These are phyloP conservation scores for Jaminaea rosea DNA, from an alignment of 1,284 basidiomycete species.

Conservation along the genomic window DNA sequence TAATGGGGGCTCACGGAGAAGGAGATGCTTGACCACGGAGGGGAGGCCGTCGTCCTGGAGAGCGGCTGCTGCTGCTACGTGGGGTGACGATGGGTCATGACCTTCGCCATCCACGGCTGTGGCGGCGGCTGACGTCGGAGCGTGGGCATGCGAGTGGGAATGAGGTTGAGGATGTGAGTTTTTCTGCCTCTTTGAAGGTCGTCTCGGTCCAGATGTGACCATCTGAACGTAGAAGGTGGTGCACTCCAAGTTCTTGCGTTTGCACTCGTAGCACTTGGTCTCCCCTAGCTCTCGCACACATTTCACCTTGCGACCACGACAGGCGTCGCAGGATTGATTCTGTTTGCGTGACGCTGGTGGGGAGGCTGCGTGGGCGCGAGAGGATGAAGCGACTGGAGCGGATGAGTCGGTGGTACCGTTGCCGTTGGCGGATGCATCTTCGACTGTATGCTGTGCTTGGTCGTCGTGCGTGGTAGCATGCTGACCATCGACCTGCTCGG, in stretches of 20 bases:
- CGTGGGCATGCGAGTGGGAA: no score
- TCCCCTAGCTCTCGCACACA: conserved; percentile 27
- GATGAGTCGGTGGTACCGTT: not conserved
- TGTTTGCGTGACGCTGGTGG: conserved; percentile 27
- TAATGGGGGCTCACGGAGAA: conserved; percentile 1
- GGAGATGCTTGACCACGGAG: conserved; percentile 1
- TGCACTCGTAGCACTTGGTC: conserved; percentile 31
- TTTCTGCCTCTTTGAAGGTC: conserved; percentile 19
- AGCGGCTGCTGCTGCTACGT: not conserved
- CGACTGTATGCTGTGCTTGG: not conserved
- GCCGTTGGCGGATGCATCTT: not conserved
- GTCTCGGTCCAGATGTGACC: conserved; percentile 26
- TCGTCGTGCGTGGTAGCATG: not conserved
- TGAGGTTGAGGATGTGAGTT: no score
- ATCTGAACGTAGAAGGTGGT: conserved; percentile 34
- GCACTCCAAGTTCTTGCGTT: conserved; percentile 33
- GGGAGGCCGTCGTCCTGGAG: not conserved
- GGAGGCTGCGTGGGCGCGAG: not conserved
- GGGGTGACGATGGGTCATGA: not conserved
- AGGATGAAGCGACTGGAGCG: not conserved
- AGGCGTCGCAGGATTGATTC: conserved; percentile 36
- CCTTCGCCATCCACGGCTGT: not conserved
- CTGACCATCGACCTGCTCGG: not conserved
- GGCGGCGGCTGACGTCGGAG: not conserved
- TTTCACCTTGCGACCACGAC: conserved; percentile 31